Evolutionary conservation across 108 stramenopile species (phyloP), one percentile per base, ranked within the genome.

Genomic region (Skeletonema menzelii): DNA sequence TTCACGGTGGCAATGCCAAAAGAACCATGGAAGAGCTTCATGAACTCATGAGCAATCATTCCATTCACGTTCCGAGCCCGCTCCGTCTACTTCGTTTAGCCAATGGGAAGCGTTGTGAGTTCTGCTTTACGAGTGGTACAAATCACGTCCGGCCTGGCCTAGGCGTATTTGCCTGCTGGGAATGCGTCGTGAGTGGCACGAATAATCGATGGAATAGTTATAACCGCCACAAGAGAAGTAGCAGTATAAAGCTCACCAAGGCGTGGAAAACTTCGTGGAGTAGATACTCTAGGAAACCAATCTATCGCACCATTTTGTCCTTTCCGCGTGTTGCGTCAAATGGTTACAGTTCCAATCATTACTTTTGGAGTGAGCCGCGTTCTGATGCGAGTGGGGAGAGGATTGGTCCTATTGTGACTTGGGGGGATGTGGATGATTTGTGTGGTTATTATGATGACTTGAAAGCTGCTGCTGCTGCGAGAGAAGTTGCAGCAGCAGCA

Each of bases 101-200:
- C 31, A 68, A 68, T 56, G 73, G 73, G 0, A 74, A 57, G 22
- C 14, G 10, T 15, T 74, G 73, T n/a, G 73, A 74, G 27, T 37
- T 56, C 30, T 67, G 73, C 24, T 6, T 17, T 3, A 30, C 24
- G 58, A 56, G 49, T 37, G 35, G 35, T 10, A 66, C 66, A 22
- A 66, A 73, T 46, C 44, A 55, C 32, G 65, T 73, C 15, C 65
- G 72, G 8, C 65, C 72, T 0, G 65, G 72, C 7, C 14, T 35
- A 5, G 72, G 72, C 27, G 55, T 73, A 5, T 73, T 73, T 66
- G 46, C 65, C 5, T 73, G 72, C 27, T 73, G 72, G 72, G 27
- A 31, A 27, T 73, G 72, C 34, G 19, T 67, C 5, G 24, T 53
- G 19, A 19, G 17, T 47, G 46, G 46, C 17, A 14, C 4, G 0